These are phyloP conservation scores for Diaporthe ampelina DNA, from an alignment of 2,329 filamentous ascomycete species.

Conservation along the genomic window DNA sequence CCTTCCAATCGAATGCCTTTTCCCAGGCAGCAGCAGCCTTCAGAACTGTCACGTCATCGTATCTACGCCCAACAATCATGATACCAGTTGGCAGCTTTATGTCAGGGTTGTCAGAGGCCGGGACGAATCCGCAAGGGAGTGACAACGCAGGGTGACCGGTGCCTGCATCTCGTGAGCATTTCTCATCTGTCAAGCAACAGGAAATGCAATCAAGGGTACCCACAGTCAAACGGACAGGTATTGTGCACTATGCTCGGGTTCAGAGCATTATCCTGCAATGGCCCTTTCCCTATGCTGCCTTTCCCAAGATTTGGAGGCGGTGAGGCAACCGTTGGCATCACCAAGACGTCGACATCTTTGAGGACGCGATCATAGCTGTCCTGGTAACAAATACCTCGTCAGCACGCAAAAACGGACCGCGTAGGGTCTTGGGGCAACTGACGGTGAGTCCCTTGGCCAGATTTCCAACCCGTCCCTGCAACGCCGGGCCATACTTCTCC, in stretches of 20 bases:
- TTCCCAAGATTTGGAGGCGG: slow-evolving; percentile 44
- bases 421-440: background rate
- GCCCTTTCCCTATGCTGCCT: background rate
- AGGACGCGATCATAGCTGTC: slow-evolving; percentile 62
- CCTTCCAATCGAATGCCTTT: slow-evolving; percentile 40
- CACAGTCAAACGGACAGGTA: slow-evolving; percentile 38
- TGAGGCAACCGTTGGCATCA: slow-evolving; percentile 62
- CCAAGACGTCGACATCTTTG: slow-evolving; percentile 59
- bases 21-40: slow-evolving; percentile 40
- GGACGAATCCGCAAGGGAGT: slow-evolving; percentile 36
- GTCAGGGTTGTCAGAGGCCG: slow-evolving; percentile 21
- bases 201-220: background rate
- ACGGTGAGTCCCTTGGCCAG: slow-evolving; percentile 35
- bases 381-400: background rate
- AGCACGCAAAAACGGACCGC: background rate
- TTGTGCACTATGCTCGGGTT: slow-evolving; percentile 30
- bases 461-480: slow-evolving; percentile 35
- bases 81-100: slow-evolving; percentile 37
- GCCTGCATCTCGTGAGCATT: slow-evolving; percentile 24
- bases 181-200: background rate
- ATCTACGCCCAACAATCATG: slow-evolving; percentile 35
- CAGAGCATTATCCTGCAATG: slow-evolving; percentile 6
- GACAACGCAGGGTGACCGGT: slow-evolving; percentile 37
- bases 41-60: slow-evolving; percentile 32
- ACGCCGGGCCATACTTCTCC: slow-evolving; percentile 36